phyloP scores from a whole-genome alignment of 192 early-diverging fungal genomes.

The Mortierella alpina region DNA sequence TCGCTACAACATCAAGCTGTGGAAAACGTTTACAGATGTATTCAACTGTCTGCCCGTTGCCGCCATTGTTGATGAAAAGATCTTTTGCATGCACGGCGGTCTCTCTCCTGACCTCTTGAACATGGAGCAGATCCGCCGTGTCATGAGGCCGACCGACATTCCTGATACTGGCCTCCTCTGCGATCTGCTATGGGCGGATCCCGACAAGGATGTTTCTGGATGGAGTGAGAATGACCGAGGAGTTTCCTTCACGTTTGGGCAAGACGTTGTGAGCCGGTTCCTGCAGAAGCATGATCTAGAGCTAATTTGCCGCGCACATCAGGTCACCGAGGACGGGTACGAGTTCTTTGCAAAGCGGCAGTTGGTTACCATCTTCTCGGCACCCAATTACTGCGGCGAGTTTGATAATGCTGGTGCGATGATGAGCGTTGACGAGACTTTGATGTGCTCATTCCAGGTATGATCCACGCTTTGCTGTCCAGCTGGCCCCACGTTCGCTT shows the following conservation, averaged over 20 bases:
- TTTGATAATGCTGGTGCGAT: conserved; percentile 92
- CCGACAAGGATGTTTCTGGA: conserved; percentile 95
- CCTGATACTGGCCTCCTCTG: conserved; percentile 95
- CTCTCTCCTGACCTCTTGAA: conserved; percentile 95
- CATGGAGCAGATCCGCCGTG: conserved; percentile 97
- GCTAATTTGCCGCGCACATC: conserved; percentile 97
- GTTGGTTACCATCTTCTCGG: conserved; percentile 95
- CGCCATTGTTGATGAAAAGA: conserved; percentile 98
- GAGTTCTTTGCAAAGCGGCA: conserved; percentile 99
- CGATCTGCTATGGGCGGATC: conserved; percentile 97
- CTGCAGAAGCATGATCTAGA: conserved; percentile 98
- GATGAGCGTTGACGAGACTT: conserved; percentile 90
- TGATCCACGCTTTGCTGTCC: not conserved
- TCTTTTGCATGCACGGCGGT: conserved; percentile 99
- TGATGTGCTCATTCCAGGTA: conserved; percentile 91
- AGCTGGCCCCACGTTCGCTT: not conserved
- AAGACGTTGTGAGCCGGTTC: conserved; percentile 92
- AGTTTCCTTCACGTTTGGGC: conserved; percentile 96
- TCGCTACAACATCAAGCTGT: conserved; percentile 98
- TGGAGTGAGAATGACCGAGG: conserved; percentile 99
- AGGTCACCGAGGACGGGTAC: conserved; percentile 99
- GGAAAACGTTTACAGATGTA: conserved; percentile 99
- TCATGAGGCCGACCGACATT: conserved; percentile 99
- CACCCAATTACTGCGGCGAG: conserved; percentile 96
- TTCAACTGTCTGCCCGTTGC: conserved; percentile 99